Conservation (phyloP, 2,329 filamentous ascomycete genomes). For the Basipetospora chlamydospora region DNA sequence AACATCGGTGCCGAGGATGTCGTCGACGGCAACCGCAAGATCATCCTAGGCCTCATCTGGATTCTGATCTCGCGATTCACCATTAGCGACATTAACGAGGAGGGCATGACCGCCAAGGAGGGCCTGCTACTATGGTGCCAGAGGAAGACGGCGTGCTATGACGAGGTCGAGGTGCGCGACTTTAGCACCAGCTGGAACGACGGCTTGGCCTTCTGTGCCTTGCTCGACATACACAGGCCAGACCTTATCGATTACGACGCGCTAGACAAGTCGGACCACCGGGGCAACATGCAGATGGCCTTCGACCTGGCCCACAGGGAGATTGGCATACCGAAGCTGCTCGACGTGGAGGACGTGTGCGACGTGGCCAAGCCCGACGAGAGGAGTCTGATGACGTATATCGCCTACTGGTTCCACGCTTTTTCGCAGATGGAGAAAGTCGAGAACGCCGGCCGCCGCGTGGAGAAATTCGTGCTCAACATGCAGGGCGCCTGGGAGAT, state of each 20-base stretch:
- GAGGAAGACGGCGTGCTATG: conserved; percentile 95
- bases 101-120: conserved; percentile 95
- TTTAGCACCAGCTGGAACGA: conserved; percentile 97
- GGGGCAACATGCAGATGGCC: conserved; percentile 93
- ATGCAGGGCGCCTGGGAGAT: conserved; percentile 99
- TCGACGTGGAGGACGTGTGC: conserved; percentile 96
- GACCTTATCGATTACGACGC: conserved; percentile 95
- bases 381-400: conserved; percentile 96
- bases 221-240: conserved; percentile 91
- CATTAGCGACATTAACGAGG: conserved; percentile 96
- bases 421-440: conserved; percentile 99
- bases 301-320: conserved; percentile 94
- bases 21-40: conserved; percentile 94
- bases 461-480: conserved; percentile 96
- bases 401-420: conserved; percentile 99
- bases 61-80: conserved; percentile 95
- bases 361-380: conserved; percentile 95
- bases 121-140: conserved; percentile 94
- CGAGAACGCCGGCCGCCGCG: conserved; percentile 86
- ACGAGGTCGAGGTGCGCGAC: conserved; percentile 88
- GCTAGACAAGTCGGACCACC: conserved; percentile 85
- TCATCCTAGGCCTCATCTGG: conserved; percentile 95
- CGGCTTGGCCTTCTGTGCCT: conserved; percentile 86
- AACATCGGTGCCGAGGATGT: conserved; percentile 98
- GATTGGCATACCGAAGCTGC: conserved; percentile 87